A percentile compares a stretch with the other conserved stretches of the same genome.
phyloP scores from a whole-genome alignment of 495 filamentous ascomycete genomes.

The Tetracladium setigerum region DNA sequence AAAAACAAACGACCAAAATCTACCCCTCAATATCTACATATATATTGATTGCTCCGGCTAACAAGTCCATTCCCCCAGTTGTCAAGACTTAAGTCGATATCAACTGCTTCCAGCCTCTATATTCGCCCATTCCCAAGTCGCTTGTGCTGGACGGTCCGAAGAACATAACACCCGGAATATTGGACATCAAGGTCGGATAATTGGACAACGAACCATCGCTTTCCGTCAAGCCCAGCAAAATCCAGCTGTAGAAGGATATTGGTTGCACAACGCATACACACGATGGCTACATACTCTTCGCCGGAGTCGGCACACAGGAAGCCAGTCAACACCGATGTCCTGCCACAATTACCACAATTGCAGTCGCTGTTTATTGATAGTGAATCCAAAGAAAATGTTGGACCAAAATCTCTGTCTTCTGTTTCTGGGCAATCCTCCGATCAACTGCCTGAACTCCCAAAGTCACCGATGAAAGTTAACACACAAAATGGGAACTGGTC shows the following conservation, averaged over 20 bases:
- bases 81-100: no score
- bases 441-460: conserved; percentile 29
- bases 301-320: conserved; percentile 10
- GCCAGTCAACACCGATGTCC: conserved; percentile 8
- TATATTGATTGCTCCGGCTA: no score
- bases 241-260: not conserved
- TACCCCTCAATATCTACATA: no score
- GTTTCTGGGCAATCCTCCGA: conserved; percentile 16
- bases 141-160: no score
- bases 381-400: conserved; percentile 17
- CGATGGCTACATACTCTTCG: conserved; percentile 11
- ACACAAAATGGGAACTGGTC: conserved; percentile 23
- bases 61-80: no score
- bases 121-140: no score
- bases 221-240: no score
- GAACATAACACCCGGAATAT: no score
- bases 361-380: not conserved
- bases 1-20: no score
- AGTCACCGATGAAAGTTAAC: conserved; percentile 36
- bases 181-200: no score
- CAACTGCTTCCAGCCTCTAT: no score
- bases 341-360: conserved; percentile 6
- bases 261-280: conserved; percentile 29
- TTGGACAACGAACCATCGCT: no score
- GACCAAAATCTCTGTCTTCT: conserved; percentile 21